Percentiles rank a stretch among this genome's conserved stretches.
phyloP scores from a whole-genome alignment of 2,329 filamentous ascomycete species.

The Verticillium nonalfalfae region DNA sequence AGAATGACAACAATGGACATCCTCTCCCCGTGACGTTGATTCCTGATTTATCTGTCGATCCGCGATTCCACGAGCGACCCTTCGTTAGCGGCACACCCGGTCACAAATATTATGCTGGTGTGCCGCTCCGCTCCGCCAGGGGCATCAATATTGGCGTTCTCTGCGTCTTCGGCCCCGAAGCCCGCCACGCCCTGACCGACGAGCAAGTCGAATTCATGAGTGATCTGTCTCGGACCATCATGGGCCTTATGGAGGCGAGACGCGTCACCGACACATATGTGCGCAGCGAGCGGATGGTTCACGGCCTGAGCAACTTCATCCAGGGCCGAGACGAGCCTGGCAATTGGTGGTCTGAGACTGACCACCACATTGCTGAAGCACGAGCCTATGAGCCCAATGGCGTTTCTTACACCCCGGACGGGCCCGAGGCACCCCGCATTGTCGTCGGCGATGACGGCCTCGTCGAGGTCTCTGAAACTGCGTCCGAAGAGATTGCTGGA shows the following conservation, averaged over 20 bases:
- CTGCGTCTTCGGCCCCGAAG: conserved; percentile 23
- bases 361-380: not conserved
- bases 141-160: conserved; percentile 37
- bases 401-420: not conserved
- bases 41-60: conserved; percentile 23
- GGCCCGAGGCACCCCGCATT: not conserved
- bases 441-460: not conserved
- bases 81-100: conserved; percentile 17
- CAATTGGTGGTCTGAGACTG: not conserved
- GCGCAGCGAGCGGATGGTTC: conserved; percentile 28
- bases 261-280: conserved; percentile 20
- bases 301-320: conserved; percentile 27
- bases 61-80: conserved; percentile 20
- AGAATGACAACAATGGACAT: not conserved
- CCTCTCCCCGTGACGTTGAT: conserved; percentile 26
- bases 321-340: conserved; percentile 18
- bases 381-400: not conserved
- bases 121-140: conserved; percentile 30
- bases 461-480: not conserved
- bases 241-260: conserved; percentile 29
- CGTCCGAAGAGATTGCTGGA: not conserved
- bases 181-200: conserved; percentile 19
- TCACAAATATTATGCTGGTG: conserved; percentile 32
- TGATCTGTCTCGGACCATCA: conserved; percentile 25
- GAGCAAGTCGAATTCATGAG: conserved; percentile 18